These are phyloP conservation scores for Chrysoporthe puriensis DNA, from an alignment of 2,329 filamentous ascomycete species.

Conservation along the genomic window DNA sequence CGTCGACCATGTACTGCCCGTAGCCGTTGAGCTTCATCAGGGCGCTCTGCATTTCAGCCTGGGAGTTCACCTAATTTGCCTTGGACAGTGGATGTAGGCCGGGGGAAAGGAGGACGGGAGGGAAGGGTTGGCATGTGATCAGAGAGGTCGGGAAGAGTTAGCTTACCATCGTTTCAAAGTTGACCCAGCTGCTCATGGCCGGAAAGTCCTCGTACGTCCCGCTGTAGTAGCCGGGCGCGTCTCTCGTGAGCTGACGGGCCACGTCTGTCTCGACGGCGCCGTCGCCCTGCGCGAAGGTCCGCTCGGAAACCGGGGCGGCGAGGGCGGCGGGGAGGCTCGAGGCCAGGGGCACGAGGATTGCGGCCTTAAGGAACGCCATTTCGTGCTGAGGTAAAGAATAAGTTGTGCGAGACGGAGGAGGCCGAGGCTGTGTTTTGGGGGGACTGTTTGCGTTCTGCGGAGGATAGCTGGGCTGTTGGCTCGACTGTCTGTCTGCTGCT, in stretches of 20 bases:
- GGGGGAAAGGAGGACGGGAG: background rate
- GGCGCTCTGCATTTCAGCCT: too few relatives aligned
- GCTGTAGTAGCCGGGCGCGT: background rate
- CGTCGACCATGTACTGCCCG: conserved; percentile 37
- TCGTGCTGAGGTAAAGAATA: background rate
- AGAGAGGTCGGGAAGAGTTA: too few relatives aligned
- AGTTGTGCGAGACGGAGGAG: too few relatives aligned
- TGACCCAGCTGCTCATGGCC: conserved; percentile 37
- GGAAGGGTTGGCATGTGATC: background rate
- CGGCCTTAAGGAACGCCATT: background rate
- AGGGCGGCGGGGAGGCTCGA: background rate
- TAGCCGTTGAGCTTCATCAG: conserved; percentile 38
- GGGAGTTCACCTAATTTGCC: too few relatives aligned
- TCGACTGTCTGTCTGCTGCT: too few relatives aligned
- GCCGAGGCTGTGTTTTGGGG: too few relatives aligned
- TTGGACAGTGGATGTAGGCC: too few relatives aligned
- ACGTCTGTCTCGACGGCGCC: background rate
- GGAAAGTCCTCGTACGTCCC: conserved; percentile 36
- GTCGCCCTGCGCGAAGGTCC: background rate
- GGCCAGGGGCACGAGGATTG: background rate
- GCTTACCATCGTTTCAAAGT: conserved; percentile 24
- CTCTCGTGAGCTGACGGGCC: background rate
- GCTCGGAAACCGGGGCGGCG: background rate
- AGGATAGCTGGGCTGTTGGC: background rate
- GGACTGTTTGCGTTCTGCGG: background rate